These are phyloP conservation scores for Triadica sebifera DNA, from an alignment of 345 rosid genomes.

Conservation along the genomic window DNA sequence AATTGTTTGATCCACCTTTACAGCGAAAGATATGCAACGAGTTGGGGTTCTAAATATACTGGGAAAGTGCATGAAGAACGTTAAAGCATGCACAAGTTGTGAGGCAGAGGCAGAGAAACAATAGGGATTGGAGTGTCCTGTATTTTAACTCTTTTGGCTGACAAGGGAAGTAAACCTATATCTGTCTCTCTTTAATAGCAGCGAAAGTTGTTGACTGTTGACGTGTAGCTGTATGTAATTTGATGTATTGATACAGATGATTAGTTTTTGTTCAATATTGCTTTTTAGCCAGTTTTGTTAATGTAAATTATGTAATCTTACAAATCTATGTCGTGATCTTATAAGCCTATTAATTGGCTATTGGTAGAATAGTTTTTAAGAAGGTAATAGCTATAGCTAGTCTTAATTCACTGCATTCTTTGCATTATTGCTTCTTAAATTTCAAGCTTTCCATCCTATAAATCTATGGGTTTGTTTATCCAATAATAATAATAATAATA, in stretches of 20 bases:
- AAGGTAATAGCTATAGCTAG: too few species aligned
- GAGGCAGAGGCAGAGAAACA: conserved; percentile 12
- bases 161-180: neutral
- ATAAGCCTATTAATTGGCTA: too few species aligned
- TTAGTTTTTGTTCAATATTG: neutral
- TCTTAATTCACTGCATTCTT: too few species aligned
- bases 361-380: too few species aligned
- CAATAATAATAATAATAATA: too few species aligned
- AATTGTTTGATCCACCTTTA: conserved; percentile 15
- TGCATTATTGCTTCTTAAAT: too few species aligned
- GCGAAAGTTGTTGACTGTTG: neutral
- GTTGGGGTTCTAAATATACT: conserved; percentile 60
- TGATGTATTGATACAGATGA: neutral
- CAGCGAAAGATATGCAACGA: conserved; percentile 83
- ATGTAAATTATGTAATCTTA: too few species aligned
- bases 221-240: neutral
- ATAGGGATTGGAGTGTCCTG: neutral
- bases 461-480: too few species aligned
- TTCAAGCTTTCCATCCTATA: too few species aligned
- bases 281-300: neutral
- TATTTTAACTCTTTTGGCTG: neutral
- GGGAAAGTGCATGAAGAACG: conserved; percentile 48
- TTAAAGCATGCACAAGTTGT: conserved; percentile 11
- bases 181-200: neutral
- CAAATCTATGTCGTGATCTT: too few species aligned